A percentile compares a stretch with the other conserved stretches of the same genome.
Evolutionary conservation across 257 asterid species (phyloP).

Genomic region (Capsicum pubescens): DNA sequence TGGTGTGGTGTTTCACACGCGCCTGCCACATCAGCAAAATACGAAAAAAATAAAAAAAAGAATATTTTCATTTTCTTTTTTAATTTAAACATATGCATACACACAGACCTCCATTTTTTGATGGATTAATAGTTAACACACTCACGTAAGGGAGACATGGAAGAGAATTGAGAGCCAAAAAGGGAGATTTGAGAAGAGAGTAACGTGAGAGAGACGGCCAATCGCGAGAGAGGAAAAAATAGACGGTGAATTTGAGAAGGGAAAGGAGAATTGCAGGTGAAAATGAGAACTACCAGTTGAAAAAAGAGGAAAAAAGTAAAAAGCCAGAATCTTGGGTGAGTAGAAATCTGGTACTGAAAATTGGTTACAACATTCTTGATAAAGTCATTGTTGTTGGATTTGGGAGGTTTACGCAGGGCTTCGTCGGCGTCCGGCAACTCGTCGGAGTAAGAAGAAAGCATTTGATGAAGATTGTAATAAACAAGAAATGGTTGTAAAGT

Average conservation of each 20-base stretch:
- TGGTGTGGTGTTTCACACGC: no score
- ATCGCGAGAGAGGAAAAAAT: slow-evolving; percentile 29
- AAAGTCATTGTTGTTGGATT: slow-evolving; percentile 16
- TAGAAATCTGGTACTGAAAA: slow-evolving; percentile 44
- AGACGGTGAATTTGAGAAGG: slow-evolving; percentile 35
- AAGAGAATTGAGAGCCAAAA: no score
- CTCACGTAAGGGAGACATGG: no score
- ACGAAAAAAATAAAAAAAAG: no score
- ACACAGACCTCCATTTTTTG: no score
- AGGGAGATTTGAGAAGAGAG: no score
- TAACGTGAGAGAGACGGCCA: no score
- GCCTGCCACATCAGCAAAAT: no score
- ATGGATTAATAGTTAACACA: no score
- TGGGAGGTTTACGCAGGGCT: slow-evolving; percentile 27
- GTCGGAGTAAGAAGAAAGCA: slow-evolving; percentile 14
- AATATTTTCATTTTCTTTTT: no score
- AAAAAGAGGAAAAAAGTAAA: slow-evolving; percentile 61
- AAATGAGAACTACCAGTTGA: slow-evolving; percentile 56
- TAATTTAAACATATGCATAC: no score
- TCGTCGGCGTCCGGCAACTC: not conserved
- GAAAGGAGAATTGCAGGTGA: slow-evolving; percentile 52
- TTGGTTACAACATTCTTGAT: not conserved
- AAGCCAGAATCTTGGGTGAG: slow-evolving; percentile 69
- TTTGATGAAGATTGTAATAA: not conserved
- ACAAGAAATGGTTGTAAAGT: not conserved